phyloP scores from a whole-genome alignment of 1,139 yeast species.

The Komagataea norvegica region DNA sequence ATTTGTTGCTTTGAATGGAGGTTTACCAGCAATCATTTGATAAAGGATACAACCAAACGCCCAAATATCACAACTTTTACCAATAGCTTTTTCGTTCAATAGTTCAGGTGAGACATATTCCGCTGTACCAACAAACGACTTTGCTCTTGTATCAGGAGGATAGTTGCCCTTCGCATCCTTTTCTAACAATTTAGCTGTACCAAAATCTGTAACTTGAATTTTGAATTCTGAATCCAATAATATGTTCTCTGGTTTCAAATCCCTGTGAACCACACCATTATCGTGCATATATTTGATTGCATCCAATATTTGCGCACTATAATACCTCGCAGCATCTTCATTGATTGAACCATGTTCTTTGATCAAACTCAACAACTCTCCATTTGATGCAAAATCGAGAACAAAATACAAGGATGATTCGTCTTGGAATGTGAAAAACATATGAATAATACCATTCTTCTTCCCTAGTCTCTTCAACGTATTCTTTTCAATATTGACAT shows the following conservation, averaged over 20 bases:
- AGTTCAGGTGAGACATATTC: conserved; percentile 91
- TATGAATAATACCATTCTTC: conserved; percentile 63
- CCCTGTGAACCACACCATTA: conserved; percentile 87
- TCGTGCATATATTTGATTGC: conserved; percentile 81
- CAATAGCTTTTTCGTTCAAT: conserved; percentile 75
- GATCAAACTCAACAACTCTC: conserved; percentile 62
- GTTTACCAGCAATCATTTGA: conserved; percentile 91
- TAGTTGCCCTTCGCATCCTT: conserved; percentile 43
- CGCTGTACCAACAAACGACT: conserved; percentile 74
- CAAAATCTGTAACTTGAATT: conserved; percentile 93
- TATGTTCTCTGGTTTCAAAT: conserved; percentile 90
- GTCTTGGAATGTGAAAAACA: conserved; percentile 77
- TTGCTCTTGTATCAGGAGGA: conserved; percentile 63
- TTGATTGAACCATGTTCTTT: conserved; percentile 53
- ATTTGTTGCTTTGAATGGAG: conserved; percentile 95
- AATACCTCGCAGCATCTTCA: conserved; percentile 50
- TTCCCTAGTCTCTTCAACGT: conserved; percentile 68
- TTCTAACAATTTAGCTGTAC: conserved; percentile 84
- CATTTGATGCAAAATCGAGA: conserved; percentile 75
- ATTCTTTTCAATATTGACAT: conserved; percentile 73
- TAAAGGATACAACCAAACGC: conserved; percentile 91
- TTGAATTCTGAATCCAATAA: conserved; percentile 76
- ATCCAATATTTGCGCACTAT: conserved; percentile 75
- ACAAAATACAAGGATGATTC: conserved; percentile 67
- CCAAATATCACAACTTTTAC: conserved; percentile 91